Base-by-base conservation (phyloP, 208 protist genomes). In the Crithidia expoeki region DNA sequence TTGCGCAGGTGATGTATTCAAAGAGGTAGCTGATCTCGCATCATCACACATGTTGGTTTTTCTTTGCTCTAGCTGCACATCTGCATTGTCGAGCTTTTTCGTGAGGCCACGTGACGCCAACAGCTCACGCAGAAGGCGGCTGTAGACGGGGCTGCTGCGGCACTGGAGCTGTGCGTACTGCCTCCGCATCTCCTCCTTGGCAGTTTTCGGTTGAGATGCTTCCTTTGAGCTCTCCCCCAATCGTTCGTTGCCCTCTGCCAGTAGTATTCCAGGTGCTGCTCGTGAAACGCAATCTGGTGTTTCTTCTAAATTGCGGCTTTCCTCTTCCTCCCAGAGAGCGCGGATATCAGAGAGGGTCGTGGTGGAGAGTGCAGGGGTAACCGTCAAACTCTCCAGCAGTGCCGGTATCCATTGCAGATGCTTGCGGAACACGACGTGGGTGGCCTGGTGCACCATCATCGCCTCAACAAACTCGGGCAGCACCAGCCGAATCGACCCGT, bases 401-500 rank as follows among this genome's bases (percentile, higher is more conserved):
- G 78, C 81, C 28, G 33, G 28, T 25, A 92, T 28, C 77, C 78
- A 83, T 33, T 75, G 61, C 6, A 63, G 74, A 50, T 74, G 72
- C 52, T 23, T 61, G 60, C 19, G 53, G 42, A 83, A 96, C 52
- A 72, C 77, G 25, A 14, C 32, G 40, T 92, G 85, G 17, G 84
- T 91, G 6, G 75, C 78, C 44, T 89, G 81, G 46, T 94, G 91
- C 38, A 96, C 89, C 55, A 84, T 90, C 72, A 96, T 88, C 34
- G 86, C 91, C 75, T 96, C 86, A 25, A 94, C 76, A 44, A 96
- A 62, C 32, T 80, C 67, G 2, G 87, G 71, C 44, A 89, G 49
- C n/a, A 68, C 76, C 28, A 86, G 32, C 47, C 76, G 65, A 40
- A 74, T 52, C 33, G 73, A 69, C 42, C 72, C 63, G 44, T 28